Conservation (phyloP, 2,329 filamentous ascomycete genomes). For the Davidsoniella virescens region DNA sequence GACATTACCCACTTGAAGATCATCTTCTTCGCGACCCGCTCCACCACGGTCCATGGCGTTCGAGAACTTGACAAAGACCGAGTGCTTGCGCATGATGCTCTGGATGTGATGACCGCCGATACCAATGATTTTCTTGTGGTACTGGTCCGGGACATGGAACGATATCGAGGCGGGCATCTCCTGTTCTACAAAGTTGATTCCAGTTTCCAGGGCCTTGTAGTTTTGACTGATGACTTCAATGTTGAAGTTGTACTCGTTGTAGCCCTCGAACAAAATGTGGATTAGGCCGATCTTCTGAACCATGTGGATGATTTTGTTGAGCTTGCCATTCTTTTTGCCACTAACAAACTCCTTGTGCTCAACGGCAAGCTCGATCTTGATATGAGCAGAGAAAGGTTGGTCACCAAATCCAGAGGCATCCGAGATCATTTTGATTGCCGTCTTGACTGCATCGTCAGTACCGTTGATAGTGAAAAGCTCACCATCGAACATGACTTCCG, state of each 20-base stretch:
- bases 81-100: constrained; percentile 99
- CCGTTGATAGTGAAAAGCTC: constrained; percentile 87
- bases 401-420: constrained; percentile 79
- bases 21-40: constrained; percentile 88
- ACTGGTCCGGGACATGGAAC: constrained; percentile 97
- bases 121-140: constrained; percentile 97
- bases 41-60: constrained; percentile 96
- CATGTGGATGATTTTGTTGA: constrained; percentile 89
- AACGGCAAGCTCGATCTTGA: constrained; percentile 97
- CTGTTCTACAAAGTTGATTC: constrained; percentile 83
- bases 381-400: constrained; percentile 79
- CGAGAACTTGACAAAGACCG: constrained; percentile 97
- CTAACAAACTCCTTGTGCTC: constrained; percentile 99
- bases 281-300: constrained; percentile 82
- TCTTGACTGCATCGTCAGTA: constrained; percentile 90
- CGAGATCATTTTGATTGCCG: constrained; percentile 84
- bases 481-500: constrained; percentile 88
- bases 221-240: constrained; percentile 89
- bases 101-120: constrained; percentile 98
- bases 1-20: constrained; percentile 97
- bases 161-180: constrained; percentile 99
- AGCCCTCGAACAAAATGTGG: constrained; percentile 96
- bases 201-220: constrained; percentile 89
- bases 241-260: constrained; percentile 99
- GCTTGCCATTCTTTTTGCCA: constrained; percentile 99